phyloP scores from a whole-genome alignment of 2,329 filamentous ascomycete genomes.

The Whalleya microplaca region DNA sequence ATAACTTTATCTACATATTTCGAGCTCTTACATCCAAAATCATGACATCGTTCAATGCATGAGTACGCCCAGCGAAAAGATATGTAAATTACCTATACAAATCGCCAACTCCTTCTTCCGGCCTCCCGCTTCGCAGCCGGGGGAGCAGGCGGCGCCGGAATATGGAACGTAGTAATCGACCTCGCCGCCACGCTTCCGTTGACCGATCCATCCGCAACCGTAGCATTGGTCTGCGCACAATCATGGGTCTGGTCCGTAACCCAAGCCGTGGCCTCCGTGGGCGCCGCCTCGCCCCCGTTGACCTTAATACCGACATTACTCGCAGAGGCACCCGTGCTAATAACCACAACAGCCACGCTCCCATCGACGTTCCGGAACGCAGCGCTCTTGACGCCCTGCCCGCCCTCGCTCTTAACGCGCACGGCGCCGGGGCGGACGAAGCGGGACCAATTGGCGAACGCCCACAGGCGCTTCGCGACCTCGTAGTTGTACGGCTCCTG shows the following conservation, averaged over 20 bases:
- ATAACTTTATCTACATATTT: neutral
- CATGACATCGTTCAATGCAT: neutral
- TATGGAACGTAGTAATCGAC: constrained; percentile 34
- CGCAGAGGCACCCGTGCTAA: constrained; percentile 28
- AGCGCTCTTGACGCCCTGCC: constrained; percentile 35
- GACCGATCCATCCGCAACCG: constrained; percentile 26
- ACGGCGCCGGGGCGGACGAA: constrained; percentile 44
- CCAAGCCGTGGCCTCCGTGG: constrained; percentile 31
- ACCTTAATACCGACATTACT: constrained; percentile 23
- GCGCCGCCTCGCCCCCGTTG: constrained; percentile 4
- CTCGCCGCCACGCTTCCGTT: constrained; percentile 30
- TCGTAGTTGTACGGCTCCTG: constrained; percentile 39
- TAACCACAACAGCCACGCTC: constrained; percentile 42
- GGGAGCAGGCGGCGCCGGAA: constrained; percentile 21
- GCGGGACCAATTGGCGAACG: constrained; percentile 46
- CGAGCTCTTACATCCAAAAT: neutral
- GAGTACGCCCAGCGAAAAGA: neutral
- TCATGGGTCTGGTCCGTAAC: constrained; percentile 32
- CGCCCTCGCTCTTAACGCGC: constrained; percentile 36
- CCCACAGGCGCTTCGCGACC: constrained; percentile 43
- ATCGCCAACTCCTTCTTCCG: constrained; percentile 11
- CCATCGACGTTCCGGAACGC: constrained; percentile 44
- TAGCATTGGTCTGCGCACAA: constrained; percentile 26
- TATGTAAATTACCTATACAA: too few species aligned
- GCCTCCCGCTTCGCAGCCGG: constrained; percentile 7